A percentile compares a stretch with the other conserved stretches of the same genome.
phyloP scores from a whole-genome alignment of 1,139 yeast genomes.

The Yamadazyma aaseri region DNA sequence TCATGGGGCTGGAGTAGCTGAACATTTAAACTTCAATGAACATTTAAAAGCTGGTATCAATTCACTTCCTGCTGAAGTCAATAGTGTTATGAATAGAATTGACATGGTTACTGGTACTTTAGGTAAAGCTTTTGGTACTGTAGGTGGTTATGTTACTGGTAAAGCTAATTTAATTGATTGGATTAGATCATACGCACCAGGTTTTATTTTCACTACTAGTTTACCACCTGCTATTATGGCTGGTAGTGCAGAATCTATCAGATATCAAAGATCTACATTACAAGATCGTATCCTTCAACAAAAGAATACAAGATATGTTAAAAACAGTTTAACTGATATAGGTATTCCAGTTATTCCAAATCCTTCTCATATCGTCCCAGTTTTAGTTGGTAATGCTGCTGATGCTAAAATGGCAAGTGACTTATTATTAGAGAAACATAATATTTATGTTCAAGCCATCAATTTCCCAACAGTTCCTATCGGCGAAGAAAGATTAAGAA shows the following conservation, averaged over 20 bases:
- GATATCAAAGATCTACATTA: conserved; percentile 78
- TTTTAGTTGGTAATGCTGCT: conserved; percentile 90
- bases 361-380: conserved; percentile 96
- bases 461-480: conserved; percentile 97
- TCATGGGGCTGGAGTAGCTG: conserved; percentile 99
- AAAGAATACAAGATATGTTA: conserved; percentile 80
- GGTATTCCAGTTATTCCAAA: conserved; percentile 97
- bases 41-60: conserved; percentile 69
- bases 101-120: conserved; percentile 97
- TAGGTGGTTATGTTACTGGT: conserved; percentile 97
- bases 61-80: conserved; percentile 31
- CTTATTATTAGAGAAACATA: conserved; percentile 75
- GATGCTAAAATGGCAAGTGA: conserved; percentile 92
- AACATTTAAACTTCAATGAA: conserved; percentile 84
- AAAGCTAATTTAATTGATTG: conserved; percentile 82
- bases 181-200: conserved; percentile 96
- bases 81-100: conserved; percentile 80
- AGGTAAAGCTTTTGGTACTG: conserved; percentile 95
- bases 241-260: conserved; percentile 84
- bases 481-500: conserved; percentile 93
- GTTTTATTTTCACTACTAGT: conserved; percentile 93
- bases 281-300: conserved; percentile 84
- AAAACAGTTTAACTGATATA: conserved; percentile 59
- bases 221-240: conserved; percentile 98
- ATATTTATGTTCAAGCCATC: conserved; percentile 94